Evolutionary conservation across 1,284 basidiomycete species (phyloP).

Genomic region (Malassezia brasiliensis): DNA sequence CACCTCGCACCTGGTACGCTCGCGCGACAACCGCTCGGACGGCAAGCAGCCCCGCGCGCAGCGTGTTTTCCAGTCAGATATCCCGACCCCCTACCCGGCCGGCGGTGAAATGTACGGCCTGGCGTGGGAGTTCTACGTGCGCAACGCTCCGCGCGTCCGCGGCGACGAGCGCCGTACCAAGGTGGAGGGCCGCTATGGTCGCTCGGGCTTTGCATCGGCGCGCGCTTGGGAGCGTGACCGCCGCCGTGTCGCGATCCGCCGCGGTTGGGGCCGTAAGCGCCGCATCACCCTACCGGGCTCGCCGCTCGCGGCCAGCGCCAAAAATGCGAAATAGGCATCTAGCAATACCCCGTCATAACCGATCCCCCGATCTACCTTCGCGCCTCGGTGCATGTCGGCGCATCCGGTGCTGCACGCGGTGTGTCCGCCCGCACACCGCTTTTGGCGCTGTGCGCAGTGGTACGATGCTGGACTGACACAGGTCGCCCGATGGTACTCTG

Average conservation of each 20-base stretch:
- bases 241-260: constrained; percentile 26
- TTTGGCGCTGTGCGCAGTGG: constrained; percentile 14
- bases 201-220: constrained; percentile 28
- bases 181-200: constrained; percentile 29
- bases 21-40: constrained; percentile 55
- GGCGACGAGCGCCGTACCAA: constrained; percentile 33
- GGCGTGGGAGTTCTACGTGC: constrained; percentile 45
- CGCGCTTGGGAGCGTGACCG: constrained; percentile 32
- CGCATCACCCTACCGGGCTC: constrained; percentile 2
- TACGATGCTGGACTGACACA: neutral
- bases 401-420: neutral
- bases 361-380: too few species aligned
- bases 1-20: constrained; percentile 55
- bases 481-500: constrained; percentile 13
- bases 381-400: neutral
- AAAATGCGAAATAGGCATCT: neutral
- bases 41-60: constrained; percentile 22
- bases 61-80: constrained; percentile 29
- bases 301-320: constrained; percentile 1
- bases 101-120: constrained; percentile 40
- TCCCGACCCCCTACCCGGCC: constrained; percentile 42
- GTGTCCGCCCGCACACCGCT: constrained; percentile 1
- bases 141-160: constrained; percentile 39
- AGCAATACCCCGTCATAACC: constrained; percentile 3
- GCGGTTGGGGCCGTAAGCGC: constrained; percentile 32